Conservation (phyloP, 192 early-diverging fungal genomes). For the Umbelopsis vinacea region DNA sequence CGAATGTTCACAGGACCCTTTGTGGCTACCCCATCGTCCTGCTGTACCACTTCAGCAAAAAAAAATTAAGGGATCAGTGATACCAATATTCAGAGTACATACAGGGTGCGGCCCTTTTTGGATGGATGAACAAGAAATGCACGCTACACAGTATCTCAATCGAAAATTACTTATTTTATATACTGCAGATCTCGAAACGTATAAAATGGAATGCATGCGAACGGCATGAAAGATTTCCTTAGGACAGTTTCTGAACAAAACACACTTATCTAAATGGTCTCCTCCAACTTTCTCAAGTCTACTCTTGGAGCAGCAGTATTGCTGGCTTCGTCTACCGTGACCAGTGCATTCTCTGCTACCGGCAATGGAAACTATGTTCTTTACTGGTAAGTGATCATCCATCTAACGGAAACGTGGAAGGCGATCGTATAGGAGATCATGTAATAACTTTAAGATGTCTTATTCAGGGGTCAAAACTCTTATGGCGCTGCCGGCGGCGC, state of each 20-base stretch:
- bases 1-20: slow-evolving; percentile 7
- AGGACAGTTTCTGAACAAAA: background rate
- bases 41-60: background rate
- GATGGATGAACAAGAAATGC: background rate
- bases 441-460: background rate
- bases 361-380: slow-evolving; percentile 22
- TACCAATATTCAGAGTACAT: background rate
- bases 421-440: no score
- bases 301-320: slow-evolving; percentile 6
- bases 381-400: slow-evolving; percentile 10
- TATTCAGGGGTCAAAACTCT: slow-evolving; percentile 46
- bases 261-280: background rate
- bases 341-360: slow-evolving; percentile 16
- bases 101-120: background rate
- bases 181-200: background rate
- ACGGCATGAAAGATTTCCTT: background rate
- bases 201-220: background rate
- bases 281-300: slow-evolving; percentile 1
- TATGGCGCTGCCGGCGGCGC: slow-evolving; percentile 52
- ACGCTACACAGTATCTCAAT: background rate
- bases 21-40: slow-evolving; percentile 6
- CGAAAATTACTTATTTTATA: background rate
- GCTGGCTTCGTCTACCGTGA: background rate
- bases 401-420: background rate
- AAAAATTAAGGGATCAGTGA: slow-evolving; percentile 16